A percentile compares a stretch with the other conserved stretches of the same genome.
Evolutionary conservation across 768 basidiomycete species (phyloP).

Genomic region (Lenzites betulinus): DNA sequence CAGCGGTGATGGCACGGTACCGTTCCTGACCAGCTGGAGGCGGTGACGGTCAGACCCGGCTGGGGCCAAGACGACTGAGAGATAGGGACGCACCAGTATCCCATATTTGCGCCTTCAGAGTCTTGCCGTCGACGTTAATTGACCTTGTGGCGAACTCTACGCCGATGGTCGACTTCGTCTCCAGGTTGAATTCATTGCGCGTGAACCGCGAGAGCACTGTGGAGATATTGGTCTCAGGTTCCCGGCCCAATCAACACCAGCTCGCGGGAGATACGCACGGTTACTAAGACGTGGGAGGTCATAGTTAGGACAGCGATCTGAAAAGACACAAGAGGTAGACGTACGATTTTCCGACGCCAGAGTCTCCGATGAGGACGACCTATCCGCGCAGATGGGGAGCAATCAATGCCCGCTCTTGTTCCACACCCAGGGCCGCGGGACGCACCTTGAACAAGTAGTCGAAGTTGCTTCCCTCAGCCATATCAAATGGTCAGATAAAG

Average conservation of each 20-base stretch:
- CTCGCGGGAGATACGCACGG: conserved; percentile 45
- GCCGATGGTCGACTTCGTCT: conserved; percentile 98
- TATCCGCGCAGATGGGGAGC: conserved; percentile 35
- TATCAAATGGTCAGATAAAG: conserved; percentile 35
- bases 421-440: neutral
- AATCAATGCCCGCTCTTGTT: conserved; percentile 12
- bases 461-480: conserved; percentile 95
- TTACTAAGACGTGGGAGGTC: conserved; percentile 45
- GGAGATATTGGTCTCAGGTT: neutral
- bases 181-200: conserved; percentile 98
- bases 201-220: conserved; percentile 99
- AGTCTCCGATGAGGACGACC: conserved; percentile 99
- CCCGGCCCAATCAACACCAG: neutral
- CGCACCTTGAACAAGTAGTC: conserved; percentile 98
- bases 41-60: neutral
- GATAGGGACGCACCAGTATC: conserved; percentile 77
- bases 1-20: conserved; percentile 96
- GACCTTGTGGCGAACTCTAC: conserved; percentile 98
- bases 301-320: neutral
- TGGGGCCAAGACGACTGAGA: neutral
- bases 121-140: conserved; percentile 95
- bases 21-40: conserved; percentile 93
- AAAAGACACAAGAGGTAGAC: conserved; percentile 40
- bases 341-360: conserved; percentile 99
- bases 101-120: conserved; percentile 98